Base-by-base conservation (phyloP, 805 yeast genomes). In the Debaryomyces castellii region DNA sequence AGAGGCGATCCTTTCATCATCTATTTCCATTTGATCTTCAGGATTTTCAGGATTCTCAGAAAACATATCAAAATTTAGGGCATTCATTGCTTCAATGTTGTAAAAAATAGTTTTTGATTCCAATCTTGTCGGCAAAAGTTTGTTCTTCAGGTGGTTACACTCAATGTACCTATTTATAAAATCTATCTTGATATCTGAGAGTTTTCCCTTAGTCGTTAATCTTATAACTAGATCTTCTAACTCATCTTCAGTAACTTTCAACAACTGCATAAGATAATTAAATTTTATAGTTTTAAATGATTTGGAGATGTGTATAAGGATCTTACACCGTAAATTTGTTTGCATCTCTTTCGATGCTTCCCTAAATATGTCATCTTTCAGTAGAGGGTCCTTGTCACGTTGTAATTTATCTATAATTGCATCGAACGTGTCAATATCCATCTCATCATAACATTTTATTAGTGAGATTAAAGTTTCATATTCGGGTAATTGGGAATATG, bases 401-500 rank as follows among this genome's bases (percentile, higher is more conserved):
- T 49, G 40, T 54, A 66, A 60, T n/a, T 41, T 41, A 0, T 43
- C 43, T 10, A 58, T 43, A 5, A 57, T 48, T 5, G 40, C 25
- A 12, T 46, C 45, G 32, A 61, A 67, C 7, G 34, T 48, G 8
- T 43, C 39, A 38, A 71, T 52, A 47, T 65, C 59, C 11, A 60
- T 50, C 10, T 59, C 60, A 43, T 67, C 67, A 44, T 67, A 69
- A 5, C 62, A 59, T 23, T 62, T 57, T 5, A 66, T 62, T 28
- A 71, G 49, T 6, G 40, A 34, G 3, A 67, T 52, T 30, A 72
- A 55, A 35, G 59, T 57, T 24, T 56, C 42, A 39, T 57, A 68
- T 43, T 67, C 72, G 7, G 54, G 58, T 23, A 59, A 54, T 45
- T 55, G 61, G 11, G 59, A 50, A 57, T 78, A 81, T 5, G 82